A percentile compares a stretch with the other conserved stretches of the same genome.
phyloP scores from a whole-genome alignment of 192 early-diverging fungal genomes.

The Geranomyces variabilis region DNA sequence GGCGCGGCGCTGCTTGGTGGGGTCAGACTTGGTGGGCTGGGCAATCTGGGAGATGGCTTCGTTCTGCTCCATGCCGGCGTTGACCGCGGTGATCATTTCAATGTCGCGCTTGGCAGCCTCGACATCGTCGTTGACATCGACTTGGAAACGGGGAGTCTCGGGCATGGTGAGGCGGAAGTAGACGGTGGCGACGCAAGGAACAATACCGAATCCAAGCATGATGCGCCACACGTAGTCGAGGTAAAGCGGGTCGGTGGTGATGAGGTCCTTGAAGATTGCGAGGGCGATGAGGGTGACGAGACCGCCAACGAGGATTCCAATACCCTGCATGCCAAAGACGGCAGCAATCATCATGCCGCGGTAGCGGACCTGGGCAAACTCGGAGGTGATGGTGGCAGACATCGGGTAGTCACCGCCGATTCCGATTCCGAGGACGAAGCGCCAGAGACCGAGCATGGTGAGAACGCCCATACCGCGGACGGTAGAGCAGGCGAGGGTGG shows the following conservation, averaged over 20 bases:
- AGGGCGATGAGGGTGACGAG: slow-evolving; percentile 76
- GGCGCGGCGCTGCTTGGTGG: slow-evolving; percentile 21
- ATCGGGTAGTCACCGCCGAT: slow-evolving; percentile 96
- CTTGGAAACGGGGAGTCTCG: slow-evolving; percentile 88
- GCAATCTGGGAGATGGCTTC: slow-evolving; percentile 8
- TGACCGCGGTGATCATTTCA: slow-evolving; percentile 34
- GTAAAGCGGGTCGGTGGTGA: slow-evolving; percentile 59
- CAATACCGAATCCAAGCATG: slow-evolving; percentile 78
- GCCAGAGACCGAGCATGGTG: slow-evolving; percentile 82
- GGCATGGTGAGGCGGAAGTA: slow-evolving; percentile 90
- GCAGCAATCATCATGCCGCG: slow-evolving; percentile 86
- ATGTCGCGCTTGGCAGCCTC: slow-evolving; percentile 52
- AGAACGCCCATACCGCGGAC: slow-evolving; percentile 71
- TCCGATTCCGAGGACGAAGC: slow-evolving; percentile 90
- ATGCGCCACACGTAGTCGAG: slow-evolving; percentile 94
- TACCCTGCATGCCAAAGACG: slow-evolving; percentile 94
- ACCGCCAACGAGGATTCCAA: slow-evolving; percentile 83
- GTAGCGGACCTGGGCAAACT: slow-evolving; percentile 79
- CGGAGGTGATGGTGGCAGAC: slow-evolving; percentile 90
- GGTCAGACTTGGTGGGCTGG: not conserved
- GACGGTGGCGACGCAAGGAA: slow-evolving; percentile 81
- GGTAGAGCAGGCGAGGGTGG: slow-evolving; percentile 70
- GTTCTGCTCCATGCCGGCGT: slow-evolving; percentile 33
- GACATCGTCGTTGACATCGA: slow-evolving; percentile 73
- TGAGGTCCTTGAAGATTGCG: slow-evolving; percentile 69